Evolutionary conservation across 1,284 basidiomycete genomes (phyloP).

Genomic region (Trichosporon ovoides): DNA sequence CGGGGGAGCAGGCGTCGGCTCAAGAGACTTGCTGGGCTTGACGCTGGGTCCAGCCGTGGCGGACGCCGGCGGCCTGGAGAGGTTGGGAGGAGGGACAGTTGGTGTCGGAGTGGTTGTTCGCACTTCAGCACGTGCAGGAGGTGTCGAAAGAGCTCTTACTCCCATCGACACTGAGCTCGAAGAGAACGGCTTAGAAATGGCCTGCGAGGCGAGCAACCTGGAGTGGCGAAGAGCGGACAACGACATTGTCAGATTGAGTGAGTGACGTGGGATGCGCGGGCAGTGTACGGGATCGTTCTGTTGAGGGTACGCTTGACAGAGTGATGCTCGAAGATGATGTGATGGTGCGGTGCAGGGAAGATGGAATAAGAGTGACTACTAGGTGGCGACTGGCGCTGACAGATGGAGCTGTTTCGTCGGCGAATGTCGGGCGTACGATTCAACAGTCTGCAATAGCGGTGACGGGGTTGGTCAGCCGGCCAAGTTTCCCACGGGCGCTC

Average conservation of each 20-base stretch:
- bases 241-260: neutral
- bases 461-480: neutral
- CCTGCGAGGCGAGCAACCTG: neutral
- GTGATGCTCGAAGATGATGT: neutral
- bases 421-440: conserved; percentile 6
- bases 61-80: neutral
- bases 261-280: neutral
- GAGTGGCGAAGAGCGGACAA: conserved; percentile 1
- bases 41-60: neutral
- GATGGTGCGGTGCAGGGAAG: neutral
- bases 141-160: neutral
- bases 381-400: conserved; percentile 3
- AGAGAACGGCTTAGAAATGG: neutral
- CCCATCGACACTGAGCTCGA: neutral
- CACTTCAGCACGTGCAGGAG: neutral
- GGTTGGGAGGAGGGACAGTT: neutral
- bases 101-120: conserved; percentile 1
- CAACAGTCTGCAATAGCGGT: neutral
- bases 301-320: too few species aligned
- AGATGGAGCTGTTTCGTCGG: neutral
- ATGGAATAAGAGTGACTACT: neutral
- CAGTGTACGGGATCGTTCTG: neutral
- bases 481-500: neutral
- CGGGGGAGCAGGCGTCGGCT: neutral
- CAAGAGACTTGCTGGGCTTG: neutral